A percentile compares a stretch with the other conserved stretches of the same genome.
Evolutionary conservation across 495 filamentous ascomycete species (phyloP).

Genomic region (Aspergillus panamensis): DNA sequence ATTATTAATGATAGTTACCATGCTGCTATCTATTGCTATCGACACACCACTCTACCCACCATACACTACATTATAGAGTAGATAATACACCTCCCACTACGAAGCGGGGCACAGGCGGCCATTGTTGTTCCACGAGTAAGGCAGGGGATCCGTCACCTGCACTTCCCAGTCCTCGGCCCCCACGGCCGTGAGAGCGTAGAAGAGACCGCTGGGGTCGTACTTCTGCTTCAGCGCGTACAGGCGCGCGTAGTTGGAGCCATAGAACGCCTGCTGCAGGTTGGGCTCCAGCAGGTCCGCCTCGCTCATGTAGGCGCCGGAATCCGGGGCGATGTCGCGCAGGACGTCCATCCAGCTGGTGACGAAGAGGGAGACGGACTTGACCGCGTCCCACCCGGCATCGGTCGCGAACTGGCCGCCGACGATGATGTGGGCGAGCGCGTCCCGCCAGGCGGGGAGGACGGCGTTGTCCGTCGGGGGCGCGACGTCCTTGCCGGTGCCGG

Average conservation of each 20-base stretch:
- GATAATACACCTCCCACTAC: background rate
- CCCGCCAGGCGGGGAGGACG: conserved; percentile 55
- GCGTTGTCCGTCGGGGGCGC: conserved; percentile 35
- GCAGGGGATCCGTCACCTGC: conserved; percentile 27
- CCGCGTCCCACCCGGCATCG: conserved; percentile 16
- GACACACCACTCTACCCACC: no score
- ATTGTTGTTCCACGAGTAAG: conserved; percentile 32
- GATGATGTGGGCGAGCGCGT: conserved; percentile 51
- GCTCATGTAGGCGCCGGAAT: conserved; percentile 38
- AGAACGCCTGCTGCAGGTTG: conserved; percentile 60
- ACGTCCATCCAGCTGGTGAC: conserved; percentile 37
- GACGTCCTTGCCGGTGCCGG: conserved; percentile 49
- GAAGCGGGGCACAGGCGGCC: conserved; percentile 31
- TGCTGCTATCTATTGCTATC: no score
- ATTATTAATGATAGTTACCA: no score
- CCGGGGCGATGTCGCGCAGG: conserved; percentile 44
- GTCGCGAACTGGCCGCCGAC: conserved; percentile 30
- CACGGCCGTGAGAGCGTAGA: conserved; percentile 54
- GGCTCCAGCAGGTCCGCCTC: conserved; percentile 58
- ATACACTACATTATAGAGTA: no score
- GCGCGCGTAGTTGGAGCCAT: conserved; percentile 50
- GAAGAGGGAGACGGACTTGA: conserved; percentile 1
- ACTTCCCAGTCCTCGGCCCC: conserved; percentile 53
- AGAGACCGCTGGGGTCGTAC: conserved; percentile 52
- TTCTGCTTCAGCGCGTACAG: conserved; percentile 51